Evolutionary conservation across 371 early-diverging fungal species (phyloP), one percentile per base, ranked within the genome.

Genomic region (Phascolomyces articulosus): DNA sequence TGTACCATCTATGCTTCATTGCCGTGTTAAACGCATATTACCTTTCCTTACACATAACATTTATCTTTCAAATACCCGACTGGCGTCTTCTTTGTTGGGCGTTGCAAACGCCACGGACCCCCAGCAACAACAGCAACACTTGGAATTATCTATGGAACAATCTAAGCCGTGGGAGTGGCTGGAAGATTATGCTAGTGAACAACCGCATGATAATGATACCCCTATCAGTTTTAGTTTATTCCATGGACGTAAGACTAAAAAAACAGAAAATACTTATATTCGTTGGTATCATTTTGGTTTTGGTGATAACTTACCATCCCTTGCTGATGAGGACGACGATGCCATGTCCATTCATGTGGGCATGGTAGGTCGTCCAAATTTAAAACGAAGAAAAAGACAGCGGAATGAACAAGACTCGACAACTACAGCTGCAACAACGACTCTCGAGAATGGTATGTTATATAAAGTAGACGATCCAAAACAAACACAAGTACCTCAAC

Each of bases 141-240:
- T 78, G 57, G 74, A 75, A 41, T 40, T 58, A 10, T 78, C 71
- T 40, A 62, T 78, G 68, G 80, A 79, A 9, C 84, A 82, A 55
- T 82, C 85, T 8, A 75, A 80, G 44, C 87, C 87, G 13, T 87
- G 87, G 87, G 86, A 85, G 62, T 87, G 87, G 87, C 73, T 87
- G 9, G 87, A 87, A 53, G 87, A 87, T 48, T 85, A 83, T 67
- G 74, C 77, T 3, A 70, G 73, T 47, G 83, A 83, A 21, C 58
- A 59, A 6, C 70, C 72, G n/a, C 74, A 73, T 40, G 83, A 80
- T 47, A 83, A 83, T 40, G 83, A 83, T 63, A 75, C 72, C 3
- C 77, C 83, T 1, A 78, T 83, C 48, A 80, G 69, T 27, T 40
- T 83, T 26, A 59, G 62, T 23, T 40, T 76, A 16, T 83, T 83